These are phyloP conservation scores for Coix lacrymajobi DNA, from an alignment of 176 grass and related monocot genomes.

Conservation along the genomic window DNA sequence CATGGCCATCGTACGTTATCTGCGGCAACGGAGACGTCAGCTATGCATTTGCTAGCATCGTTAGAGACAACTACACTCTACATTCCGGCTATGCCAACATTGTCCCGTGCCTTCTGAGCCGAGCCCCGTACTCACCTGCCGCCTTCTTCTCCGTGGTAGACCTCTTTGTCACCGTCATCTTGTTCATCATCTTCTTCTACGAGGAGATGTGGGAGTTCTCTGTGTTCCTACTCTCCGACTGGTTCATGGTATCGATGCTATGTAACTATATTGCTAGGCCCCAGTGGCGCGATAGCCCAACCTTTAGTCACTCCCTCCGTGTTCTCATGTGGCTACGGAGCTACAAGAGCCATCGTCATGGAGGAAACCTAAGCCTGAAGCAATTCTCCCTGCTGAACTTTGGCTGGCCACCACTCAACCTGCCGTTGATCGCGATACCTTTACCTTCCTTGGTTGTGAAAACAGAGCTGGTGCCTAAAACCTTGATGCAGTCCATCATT, in stretches of 20 bases:
- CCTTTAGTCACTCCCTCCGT: too few relatives aligned
- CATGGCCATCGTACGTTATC: not conserved
- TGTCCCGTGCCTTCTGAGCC: too few relatives aligned
- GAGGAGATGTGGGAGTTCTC: not conserved
- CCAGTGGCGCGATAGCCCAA: too few relatives aligned
- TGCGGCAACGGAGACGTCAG: not conserved
- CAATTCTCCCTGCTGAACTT: too few relatives aligned
- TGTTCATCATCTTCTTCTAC: not conserved
- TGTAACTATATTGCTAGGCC: too few relatives aligned
- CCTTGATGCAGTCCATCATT: not conserved
- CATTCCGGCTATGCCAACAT: too few relatives aligned
- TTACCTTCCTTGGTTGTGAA: too few relatives aligned
- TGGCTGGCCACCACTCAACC: not conserved
- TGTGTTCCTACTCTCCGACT: not conserved
- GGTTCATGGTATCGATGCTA: too few relatives aligned
- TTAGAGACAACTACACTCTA: not conserved
- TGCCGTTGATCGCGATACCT: too few relatives aligned
- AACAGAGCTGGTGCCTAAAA: not conserved
- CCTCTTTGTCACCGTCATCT: not conserved
- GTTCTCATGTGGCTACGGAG: too few relatives aligned
- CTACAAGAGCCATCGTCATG: too few relatives aligned
- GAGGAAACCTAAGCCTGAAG: too few relatives aligned
- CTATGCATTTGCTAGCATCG: not conserved
- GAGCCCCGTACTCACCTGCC: accelerated
- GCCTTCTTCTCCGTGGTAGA: not conserved